Evolutionary conservation across 176 grass and related monocot genomes (phyloP), one percentile per base, ranked within the genome.

Genomic region (Rhynchospora breviuscula): DNA sequence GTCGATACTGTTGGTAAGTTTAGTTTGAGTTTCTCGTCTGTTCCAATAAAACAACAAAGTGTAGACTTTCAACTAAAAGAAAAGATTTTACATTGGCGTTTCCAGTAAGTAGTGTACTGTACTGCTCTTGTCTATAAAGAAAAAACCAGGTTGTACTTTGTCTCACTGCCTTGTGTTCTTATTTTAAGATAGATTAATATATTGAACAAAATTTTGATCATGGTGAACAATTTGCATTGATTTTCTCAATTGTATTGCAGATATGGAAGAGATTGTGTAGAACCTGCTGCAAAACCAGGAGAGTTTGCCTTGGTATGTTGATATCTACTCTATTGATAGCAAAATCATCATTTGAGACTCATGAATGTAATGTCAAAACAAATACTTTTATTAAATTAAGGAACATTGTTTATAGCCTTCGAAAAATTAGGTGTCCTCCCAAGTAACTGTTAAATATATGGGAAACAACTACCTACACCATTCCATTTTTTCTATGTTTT

Each of bases 191-290:
- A 15, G 7, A 18, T 69, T 69, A 18, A 44, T 7, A 43, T 43
- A 18, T 69, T 44, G 13, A 83, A 17, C 26, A 82, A 67, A 45
- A 82, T 66, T 82, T 61, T 81, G 5, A 25, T 67, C 31, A 17
- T 79, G 31, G 59, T 31, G 18, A 44, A 60, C 2, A 10, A 52
- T 18, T 40, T 64, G 45, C 80, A 83, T 75, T 74, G 61, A 63
- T 63, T 62, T 21, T 6, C 18, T 40, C 19, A 1, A 72, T 44
- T 49, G 7, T 79, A 81, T 83, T 83, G 53, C 87, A 97, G 91
- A 76, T 97, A 97, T 45, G 95, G 87, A 1, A 89, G 95, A 47
- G 95, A 97, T 81, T 97, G 90, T 75, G 95, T 97, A 65, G 95
- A 97, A 84, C 95, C 95, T 64, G 95, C 95, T 15, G 85, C 68